These are phyloP conservation scores for Dendryphion nanum DNA, from an alignment of 2,329 filamentous ascomycete genomes.

Conservation along the genomic window DNA sequence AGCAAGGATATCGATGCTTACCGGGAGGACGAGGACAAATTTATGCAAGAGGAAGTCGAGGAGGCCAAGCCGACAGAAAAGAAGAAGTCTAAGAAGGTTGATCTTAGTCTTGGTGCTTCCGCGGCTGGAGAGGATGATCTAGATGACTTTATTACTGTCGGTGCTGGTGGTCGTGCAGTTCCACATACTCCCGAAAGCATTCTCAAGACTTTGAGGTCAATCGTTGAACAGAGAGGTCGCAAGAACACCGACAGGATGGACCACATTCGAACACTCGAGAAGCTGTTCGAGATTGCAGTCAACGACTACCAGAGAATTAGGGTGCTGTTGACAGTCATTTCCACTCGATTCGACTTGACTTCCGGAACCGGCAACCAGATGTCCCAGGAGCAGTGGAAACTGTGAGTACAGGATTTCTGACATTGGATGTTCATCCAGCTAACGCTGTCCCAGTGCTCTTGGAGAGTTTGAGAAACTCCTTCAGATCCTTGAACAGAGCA, in stretches of 20 bases:
- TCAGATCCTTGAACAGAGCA: slow-evolving; percentile 73
- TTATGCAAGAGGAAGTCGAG: slow-evolving; percentile 82
- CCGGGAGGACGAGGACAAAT: slow-evolving; percentile 78
- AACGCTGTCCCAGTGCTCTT: slow-evolving; percentile 57
- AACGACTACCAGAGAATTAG: slow-evolving; percentile 94
- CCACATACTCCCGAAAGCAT: slow-evolving; percentile 97
- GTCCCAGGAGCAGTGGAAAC: slow-evolving; percentile 96
- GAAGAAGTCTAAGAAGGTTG: slow-evolving; percentile 48
- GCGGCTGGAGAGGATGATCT: slow-evolving; percentile 62
- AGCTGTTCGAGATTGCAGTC: slow-evolving; percentile 81
- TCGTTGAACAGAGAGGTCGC: slow-evolving; percentile 94
- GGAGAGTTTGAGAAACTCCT: slow-evolving; percentile 79
- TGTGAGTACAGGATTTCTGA: slow-evolving; percentile 45
- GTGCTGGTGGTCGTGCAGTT: slow-evolving; percentile 82
- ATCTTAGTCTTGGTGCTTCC: slow-evolving; percentile 51
- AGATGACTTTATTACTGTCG: slow-evolving; percentile 85
- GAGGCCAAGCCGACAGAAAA: slow-evolving; percentile 54
- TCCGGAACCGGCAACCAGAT: slow-evolving; percentile 78
- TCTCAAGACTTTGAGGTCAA: slow-evolving; percentile 90
- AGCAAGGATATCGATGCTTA: slow-evolving; percentile 84
- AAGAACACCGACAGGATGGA: slow-evolving; percentile 96
- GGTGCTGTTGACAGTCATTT: slow-evolving; percentile 86
- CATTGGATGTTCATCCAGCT: slow-evolving; percentile 2
- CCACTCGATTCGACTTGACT: slow-evolving; percentile 90
- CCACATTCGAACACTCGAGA: slow-evolving; percentile 98